A percentile compares a stretch with the other conserved stretches of the same genome.
Conservation (phyloP, 768 basidiomycete genomes). For the Phanerodontia chrysosporium region DNA sequence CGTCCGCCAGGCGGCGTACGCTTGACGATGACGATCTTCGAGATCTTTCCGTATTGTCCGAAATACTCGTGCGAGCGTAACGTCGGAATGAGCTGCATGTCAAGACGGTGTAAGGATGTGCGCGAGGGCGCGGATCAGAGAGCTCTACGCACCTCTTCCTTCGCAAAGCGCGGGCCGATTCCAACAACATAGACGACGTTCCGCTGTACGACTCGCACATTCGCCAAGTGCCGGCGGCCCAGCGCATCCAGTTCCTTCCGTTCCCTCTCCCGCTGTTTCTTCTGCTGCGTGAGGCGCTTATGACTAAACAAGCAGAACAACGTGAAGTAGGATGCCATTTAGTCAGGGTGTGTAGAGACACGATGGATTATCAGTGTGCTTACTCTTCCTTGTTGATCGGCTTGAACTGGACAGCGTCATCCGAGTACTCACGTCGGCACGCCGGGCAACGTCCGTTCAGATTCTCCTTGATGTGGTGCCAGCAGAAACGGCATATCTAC, state of each 20-base stretch:
- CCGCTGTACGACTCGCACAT: slow-evolving; percentile 94
- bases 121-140: background rate
- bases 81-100: slow-evolving; percentile 71
- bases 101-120: background rate
- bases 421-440: slow-evolving; percentile 88
- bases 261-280: slow-evolving; percentile 91
- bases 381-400: slow-evolving; percentile 94
- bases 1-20: slow-evolving; percentile 72
- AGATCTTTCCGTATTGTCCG: slow-evolving; percentile 97
- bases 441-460: slow-evolving; percentile 96
- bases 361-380: slow-evolving; percentile 31
- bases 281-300: slow-evolving; percentile 91
- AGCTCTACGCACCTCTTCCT: slow-evolving; percentile 82
- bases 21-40: slow-evolving; percentile 91
- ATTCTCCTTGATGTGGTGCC: slow-evolving; percentile 97
- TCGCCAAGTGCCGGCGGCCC: slow-evolving; percentile 81
- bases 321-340: background rate
- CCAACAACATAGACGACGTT: slow-evolving; percentile 96
- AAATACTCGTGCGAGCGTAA: slow-evolving; percentile 95
- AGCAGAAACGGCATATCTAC: slow-evolving; percentile 98
- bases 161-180: slow-evolving; percentile 88
- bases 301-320: slow-evolving; percentile 47
- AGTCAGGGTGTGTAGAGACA: background rate
- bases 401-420: slow-evolving; percentile 92
- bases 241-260: slow-evolving; percentile 90